Evolutionary conservation across 2,329 filamentous ascomycete species (phyloP), one percentile per base, ranked within the genome.

Genomic region (Nothophoma quercina): DNA sequence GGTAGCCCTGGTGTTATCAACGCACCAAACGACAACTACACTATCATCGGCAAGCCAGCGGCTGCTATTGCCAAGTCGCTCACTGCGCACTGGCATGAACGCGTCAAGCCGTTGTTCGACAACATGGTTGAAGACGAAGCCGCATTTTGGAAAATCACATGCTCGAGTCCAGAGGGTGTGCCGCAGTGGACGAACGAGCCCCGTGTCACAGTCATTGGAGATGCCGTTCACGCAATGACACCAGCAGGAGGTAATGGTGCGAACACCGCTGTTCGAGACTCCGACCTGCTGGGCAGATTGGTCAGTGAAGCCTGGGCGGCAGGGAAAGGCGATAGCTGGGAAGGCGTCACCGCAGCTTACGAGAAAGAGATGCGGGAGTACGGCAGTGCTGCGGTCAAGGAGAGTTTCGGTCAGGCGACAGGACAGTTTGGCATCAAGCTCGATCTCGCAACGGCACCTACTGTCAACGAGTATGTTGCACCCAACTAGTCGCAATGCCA

Each of bases 61-160:
- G 85, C 85, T 0, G 75, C 82, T 4, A 78, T 88, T 1, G 84
- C 85, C n/a, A 83, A 81, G 66, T 63, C 69, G 1, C 68, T 88
- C 0, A 81, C 83, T 0, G 65, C 72, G 13, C 65, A 81, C 26
- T 88, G 85, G 85, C 77, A 86, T 63, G 75, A 81, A 10, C 76
- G 79, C 2, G 70, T 88, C 36, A 80, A 76, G 64, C 78, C 83
- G 1, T 69, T 88, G 0, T 82, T 88, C 52, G 83, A 86, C 5
- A 61, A 85, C 28, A 86, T 87, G 82, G 66, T 74, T 5, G 81
- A 80, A 48, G 57, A 69, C 0, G 83, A 88, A 57, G 82, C 85
- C 0, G 85, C 85, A 0, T 88, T 88, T 58, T 87, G 84, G 83
- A 88, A 86, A 61, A 87, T 88, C 39, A 87, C 85, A 2, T 87